Percentiles rank a stretch among this genome's conserved stretches.
Conservation (phyloP, 192 early-diverging fungal species). For the Mortierella alpina region DNA sequence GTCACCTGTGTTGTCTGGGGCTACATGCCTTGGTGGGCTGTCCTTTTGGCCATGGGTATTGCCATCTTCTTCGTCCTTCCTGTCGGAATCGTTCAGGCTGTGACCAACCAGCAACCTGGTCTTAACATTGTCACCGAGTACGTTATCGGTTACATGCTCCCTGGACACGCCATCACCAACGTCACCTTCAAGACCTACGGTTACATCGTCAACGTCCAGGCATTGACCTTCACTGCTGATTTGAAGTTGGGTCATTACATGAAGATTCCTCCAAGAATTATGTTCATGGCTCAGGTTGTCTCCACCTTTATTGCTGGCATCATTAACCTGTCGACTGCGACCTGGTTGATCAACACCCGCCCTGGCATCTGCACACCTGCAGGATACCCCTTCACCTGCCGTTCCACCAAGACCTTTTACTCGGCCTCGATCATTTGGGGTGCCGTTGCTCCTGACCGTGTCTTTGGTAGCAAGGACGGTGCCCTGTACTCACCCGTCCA, state of each 20-base stretch:
- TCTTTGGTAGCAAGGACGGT: conserved; percentile 61
- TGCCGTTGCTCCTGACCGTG: conserved; percentile 72
- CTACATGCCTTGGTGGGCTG: conserved; percentile 80
- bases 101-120: conserved; percentile 77
- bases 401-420: conserved; percentile 64
- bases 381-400: conserved; percentile 60
- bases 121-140: conserved; percentile 89
- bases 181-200: conserved; percentile 87
- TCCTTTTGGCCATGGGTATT: conserved; percentile 65
- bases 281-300: conserved; percentile 69
- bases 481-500: conserved; percentile 51
- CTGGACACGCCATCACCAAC: conserved; percentile 82
- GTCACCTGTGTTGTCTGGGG: conserved; percentile 58
- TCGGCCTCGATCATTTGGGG: conserved; percentile 80
- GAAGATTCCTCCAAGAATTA: conserved; percentile 71
- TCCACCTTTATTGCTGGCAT: conserved; percentile 67
- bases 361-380: conserved; percentile 55
- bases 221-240: conserved; percentile 70
- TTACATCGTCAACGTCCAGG: conserved; percentile 79
- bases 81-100: conserved; percentile 81
- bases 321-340: conserved; percentile 59
- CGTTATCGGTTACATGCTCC: conserved; percentile 80
- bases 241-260: conserved; percentile 82
- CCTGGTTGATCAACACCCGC: conserved; percentile 55
- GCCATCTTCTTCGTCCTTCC: conserved; percentile 75